phyloP scores from a whole-genome alignment of 345 rosid species.

The Gossypium thurberi region DNA sequence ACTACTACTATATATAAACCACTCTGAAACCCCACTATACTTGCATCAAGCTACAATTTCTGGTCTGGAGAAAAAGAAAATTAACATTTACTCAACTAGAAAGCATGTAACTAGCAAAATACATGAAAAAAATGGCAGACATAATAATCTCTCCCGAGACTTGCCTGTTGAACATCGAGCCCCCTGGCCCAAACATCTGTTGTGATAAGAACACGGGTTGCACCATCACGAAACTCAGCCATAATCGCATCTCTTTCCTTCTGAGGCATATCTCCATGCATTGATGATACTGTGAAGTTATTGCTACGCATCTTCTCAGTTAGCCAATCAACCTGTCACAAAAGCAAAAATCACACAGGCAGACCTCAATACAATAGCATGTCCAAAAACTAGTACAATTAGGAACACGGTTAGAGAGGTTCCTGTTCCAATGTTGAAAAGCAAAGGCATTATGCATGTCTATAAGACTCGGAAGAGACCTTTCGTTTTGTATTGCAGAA shows the following conservation, averaged over 20 bases:
- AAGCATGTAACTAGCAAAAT: neutral
- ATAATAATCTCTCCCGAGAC: slow-evolving; percentile 2
- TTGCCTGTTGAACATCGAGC: slow-evolving; percentile 92
- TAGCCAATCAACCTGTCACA: slow-evolving; percentile 86
- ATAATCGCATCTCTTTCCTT: slow-evolving; percentile 91
- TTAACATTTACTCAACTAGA: neutral
- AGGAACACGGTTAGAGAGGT: neutral
- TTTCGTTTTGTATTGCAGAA: slow-evolving; percentile 96
- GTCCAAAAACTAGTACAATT: neutral
- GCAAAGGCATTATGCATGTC: neutral
- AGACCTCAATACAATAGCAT: neutral
- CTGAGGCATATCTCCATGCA: slow-evolving; percentile 99
- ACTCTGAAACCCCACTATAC: neutral
- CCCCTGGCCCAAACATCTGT: slow-evolving; percentile 99
- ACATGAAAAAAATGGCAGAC: neutral
- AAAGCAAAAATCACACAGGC: neutral
- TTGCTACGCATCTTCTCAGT: slow-evolving; percentile 88
- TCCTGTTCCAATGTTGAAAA: neutral
- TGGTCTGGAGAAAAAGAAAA: neutral
- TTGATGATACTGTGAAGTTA: slow-evolving; percentile 91
- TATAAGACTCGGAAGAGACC: slow-evolving; percentile 30
- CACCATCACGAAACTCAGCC: slow-evolving; percentile 74
- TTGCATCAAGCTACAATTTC: neutral
- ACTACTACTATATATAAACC: neutral
- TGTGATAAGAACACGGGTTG: slow-evolving; percentile 88